Percentiles rank a stretch among this genome's conserved stretches.
phyloP scores from a whole-genome alignment of 2,329 filamentous ascomycete genomes.

The Sporothrix pallida region DNA sequence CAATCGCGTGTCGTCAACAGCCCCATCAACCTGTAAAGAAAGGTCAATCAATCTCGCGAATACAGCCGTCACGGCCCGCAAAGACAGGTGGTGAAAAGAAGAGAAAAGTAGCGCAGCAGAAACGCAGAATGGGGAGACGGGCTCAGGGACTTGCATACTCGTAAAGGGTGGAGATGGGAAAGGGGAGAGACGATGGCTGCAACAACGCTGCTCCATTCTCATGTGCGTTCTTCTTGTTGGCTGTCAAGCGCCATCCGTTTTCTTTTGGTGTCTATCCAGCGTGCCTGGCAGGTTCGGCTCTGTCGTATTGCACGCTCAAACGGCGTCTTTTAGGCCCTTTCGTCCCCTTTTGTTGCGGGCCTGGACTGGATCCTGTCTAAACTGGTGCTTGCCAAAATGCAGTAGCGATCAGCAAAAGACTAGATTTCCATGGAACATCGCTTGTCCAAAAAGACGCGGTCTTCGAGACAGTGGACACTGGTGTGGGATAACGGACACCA shows the following conservation, averaged over 20 bases:
- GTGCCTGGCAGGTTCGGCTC: neutral
- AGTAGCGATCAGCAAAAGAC: conserved; percentile 19
- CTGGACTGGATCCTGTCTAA: conserved; percentile 13
- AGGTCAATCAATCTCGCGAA: conserved; percentile 5
- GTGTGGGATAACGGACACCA: neutral
- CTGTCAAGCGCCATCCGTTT: neutral
- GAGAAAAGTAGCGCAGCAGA: neutral
- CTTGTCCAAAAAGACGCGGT: conserved; percentile 5
- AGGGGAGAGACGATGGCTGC: neutral
- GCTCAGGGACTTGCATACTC: neutral
- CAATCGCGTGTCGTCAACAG: conserved; percentile 15
- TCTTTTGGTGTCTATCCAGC: neutral
- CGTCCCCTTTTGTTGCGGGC: conserved; percentile 7
- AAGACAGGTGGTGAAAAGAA: neutral
- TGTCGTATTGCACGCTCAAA: neutral
- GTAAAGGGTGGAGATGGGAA: conserved; percentile 13
- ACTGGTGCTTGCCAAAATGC: neutral
- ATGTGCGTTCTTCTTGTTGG: conserved; percentile 19
- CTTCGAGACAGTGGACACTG: neutral
- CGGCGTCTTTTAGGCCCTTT: neutral
- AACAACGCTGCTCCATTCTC: conserved; percentile 23
- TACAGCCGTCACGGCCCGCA: conserved; percentile 11
- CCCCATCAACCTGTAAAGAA: neutral
- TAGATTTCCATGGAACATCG: conserved; percentile 30
- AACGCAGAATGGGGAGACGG: neutral